phyloP scores from a whole-genome alignment of 2,329 filamentous ascomycete species.

The Sarocladiaceae sp. region DNA sequence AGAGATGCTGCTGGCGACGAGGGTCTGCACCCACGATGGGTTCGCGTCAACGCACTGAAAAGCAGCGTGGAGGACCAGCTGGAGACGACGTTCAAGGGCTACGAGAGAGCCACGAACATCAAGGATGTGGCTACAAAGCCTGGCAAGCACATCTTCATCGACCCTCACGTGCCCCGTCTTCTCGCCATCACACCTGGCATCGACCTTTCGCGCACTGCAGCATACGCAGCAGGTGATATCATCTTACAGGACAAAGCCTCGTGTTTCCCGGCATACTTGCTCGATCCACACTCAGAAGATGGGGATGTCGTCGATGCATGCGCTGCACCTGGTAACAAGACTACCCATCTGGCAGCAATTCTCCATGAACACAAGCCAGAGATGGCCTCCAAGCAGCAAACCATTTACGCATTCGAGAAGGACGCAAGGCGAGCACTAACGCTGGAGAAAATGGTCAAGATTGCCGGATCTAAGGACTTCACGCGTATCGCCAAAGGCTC shows the following conservation, averaged over 20 bases:
- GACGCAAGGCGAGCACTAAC: conserved; percentile 68
- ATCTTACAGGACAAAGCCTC: conserved; percentile 97
- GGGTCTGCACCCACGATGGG: conserved; percentile 77
- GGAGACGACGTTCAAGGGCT: conserved; percentile 67
- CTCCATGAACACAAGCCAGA: conserved; percentile 42
- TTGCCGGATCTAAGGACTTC: conserved; percentile 64
- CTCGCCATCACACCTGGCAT: conserved; percentile 69
- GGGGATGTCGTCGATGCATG: conserved; percentile 89
- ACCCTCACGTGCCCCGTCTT: conserved; percentile 77
- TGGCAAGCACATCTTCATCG: conserved; percentile 61
- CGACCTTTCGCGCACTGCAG: conserved; percentile 67
- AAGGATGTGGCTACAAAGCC: conserved; percentile 45
- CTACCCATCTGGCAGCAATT: conserved; percentile 84
- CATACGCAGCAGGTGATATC: conserved; percentile 72
- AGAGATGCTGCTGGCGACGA: conserved; percentile 43
- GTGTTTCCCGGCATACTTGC: conserved; percentile 88
- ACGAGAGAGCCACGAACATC: conserved; percentile 52
- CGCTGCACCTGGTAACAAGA: conserved; percentile 95
- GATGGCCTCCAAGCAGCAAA: conserved; percentile 26
- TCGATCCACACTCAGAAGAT: conserved; percentile 62
- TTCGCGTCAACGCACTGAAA: conserved; percentile 78
- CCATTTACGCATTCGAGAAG: conserved; percentile 76
- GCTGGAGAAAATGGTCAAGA: conserved; percentile 77
- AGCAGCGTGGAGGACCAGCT: conserved; percentile 69
- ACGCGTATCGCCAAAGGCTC: conserved; percentile 68